phyloP scores from a whole-genome alignment of 306 rosid species.

The Notholithocarpus densiflorus region DNA sequence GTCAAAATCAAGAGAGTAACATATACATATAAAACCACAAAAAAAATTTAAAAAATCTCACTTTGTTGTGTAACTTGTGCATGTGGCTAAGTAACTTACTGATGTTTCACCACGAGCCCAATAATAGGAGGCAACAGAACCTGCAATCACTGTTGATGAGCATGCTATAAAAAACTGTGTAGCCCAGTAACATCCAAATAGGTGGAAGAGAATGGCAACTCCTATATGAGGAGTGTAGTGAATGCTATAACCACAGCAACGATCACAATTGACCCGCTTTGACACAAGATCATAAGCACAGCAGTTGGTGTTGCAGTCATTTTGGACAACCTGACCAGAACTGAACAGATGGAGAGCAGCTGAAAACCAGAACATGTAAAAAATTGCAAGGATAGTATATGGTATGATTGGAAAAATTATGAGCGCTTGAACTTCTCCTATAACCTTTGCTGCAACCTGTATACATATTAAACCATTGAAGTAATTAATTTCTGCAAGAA shows the following conservation, averaged over 20 bases:
- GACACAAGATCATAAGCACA: constrained; percentile 68
- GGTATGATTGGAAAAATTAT: constrained; percentile 81
- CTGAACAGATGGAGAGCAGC: constrained; percentile 85
- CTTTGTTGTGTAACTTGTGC: constrained; percentile 4
- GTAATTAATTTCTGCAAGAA: background rate
- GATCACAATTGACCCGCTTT: constrained; percentile 68
- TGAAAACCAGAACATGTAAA: constrained; percentile 89
- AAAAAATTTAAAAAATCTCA: background rate
- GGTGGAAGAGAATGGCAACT: constrained; percentile 82
- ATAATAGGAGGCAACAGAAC: constrained; percentile 90
- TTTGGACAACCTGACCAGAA: constrained; percentile 83
- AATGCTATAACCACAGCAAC: constrained; percentile 81
- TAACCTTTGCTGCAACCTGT: constrained; percentile 95
- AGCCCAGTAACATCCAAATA: constrained; percentile 93
- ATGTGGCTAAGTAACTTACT: constrained; percentile 51
- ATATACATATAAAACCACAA: background rate
- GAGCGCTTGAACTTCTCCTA: constrained; percentile 90
- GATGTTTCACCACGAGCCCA: constrained; percentile 89
- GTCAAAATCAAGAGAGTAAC: constrained; percentile 1
- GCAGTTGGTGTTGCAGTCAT: constrained; percentile 73
- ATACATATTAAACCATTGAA: constrained; percentile 13
- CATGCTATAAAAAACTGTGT: constrained; percentile 86
- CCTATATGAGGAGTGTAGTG: constrained; percentile 81
- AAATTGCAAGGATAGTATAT: constrained; percentile 72
- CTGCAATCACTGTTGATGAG: constrained; percentile 89